These are phyloP conservation scores for Avicennia marina DNA, from an alignment of 257 asterid species.

Conservation along the genomic window DNA sequence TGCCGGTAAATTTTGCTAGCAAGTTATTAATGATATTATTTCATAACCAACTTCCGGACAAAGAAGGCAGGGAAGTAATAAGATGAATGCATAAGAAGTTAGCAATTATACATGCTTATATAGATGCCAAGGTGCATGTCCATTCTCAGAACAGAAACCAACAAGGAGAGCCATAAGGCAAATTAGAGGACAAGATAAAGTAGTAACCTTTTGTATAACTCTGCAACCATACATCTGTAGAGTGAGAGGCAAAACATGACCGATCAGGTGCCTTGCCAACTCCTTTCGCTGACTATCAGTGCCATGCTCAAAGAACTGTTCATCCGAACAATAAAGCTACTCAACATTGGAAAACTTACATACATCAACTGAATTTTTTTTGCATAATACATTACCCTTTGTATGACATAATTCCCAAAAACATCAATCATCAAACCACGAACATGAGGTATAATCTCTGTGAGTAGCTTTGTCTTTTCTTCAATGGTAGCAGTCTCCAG, in stretches of 20 bases:
- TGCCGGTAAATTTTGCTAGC: too few relatives aligned
- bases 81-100: too few relatives aligned
- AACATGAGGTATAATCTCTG: conserved; percentile 63
- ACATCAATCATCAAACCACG: conserved; percentile 75
- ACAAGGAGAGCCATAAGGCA: neutral
- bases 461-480: conserved; percentile 66
- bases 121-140: neutral
- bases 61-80: too few relatives aligned
- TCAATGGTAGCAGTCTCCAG: conserved; percentile 69
- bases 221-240: conserved; percentile 98
- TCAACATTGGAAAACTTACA: conserved; percentile 3
- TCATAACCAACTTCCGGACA: neutral
- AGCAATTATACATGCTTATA: neutral
- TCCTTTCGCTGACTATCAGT: conserved; percentile 70
- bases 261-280: conserved; percentile 62
- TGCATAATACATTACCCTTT: conserved; percentile 48
- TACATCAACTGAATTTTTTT: neutral
- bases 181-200: conserved; percentile 13
- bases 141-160: too few relatives aligned
- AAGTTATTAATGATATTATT: neutral
- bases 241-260: conserved; percentile 82
- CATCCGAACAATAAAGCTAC: conserved; percentile 11
- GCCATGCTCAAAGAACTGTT: conserved; percentile 91
- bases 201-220: conserved; percentile 81
- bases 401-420: conserved; percentile 89